Evolutionary conservation across 805 yeast genomes (phyloP), one percentile per base, ranked within the genome.

Genomic region (Starmerella roubikii): DNA sequence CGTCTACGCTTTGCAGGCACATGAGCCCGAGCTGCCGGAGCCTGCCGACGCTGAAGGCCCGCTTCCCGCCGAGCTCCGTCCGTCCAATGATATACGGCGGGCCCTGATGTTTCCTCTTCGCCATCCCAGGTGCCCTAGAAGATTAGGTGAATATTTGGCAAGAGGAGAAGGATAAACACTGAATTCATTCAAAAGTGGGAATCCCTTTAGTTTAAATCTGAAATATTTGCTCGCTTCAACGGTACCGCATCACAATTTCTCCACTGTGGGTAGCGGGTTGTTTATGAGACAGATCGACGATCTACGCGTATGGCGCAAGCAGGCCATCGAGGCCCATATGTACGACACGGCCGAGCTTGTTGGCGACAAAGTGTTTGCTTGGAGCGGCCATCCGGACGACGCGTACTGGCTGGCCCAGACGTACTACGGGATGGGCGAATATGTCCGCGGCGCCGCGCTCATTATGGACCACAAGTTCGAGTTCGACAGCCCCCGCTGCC

Each of bases 401-500:
- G 95, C 95, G 10, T 88, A 84, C 58, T 86, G 96, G 95, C 66
- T 88, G 23, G 95, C 94, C 0, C 95, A 88, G 61, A 93, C 81
- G 4, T 76, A 79, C 56, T 83, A 74, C 57, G 65, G 75, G 40
- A 74, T 73, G 40, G 88, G 88, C 10, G 73, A 80, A 53, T 85
- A 74, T 57, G 68, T 77, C 30, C 66, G 95, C 25, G 95, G 93
- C 2, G 71, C 84, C 37, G 76, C 76, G 46, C 58, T 86, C 30
- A 65, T 88, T 17, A 59, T 25, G 72, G 68, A 38, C 73, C 68
- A 48, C 71, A 74, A 44, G 59, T 65, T 34, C 31, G 44, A 40
- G 24, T 24, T 18, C 39, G 68, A 64, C 22, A 65, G 67, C 6
- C 71, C 78, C 32, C 71, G 80, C 48, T 85, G 96, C 57, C 62